Evolutionary conservation across 2,329 filamentous ascomycete species (phyloP).

Genomic region (Botrytis fragariae): DNA sequence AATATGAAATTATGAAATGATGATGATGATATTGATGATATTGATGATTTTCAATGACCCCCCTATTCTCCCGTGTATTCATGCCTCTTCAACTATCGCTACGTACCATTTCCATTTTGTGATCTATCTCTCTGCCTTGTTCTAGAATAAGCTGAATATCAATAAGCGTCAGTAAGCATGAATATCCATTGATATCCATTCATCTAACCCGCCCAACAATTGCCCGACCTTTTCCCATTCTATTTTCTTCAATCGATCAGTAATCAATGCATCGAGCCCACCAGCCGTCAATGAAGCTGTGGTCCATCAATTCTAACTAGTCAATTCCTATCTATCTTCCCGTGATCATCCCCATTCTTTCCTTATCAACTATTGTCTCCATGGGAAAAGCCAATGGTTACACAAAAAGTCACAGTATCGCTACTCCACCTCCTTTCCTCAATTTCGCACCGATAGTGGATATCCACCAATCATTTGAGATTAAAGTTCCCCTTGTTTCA

Average conservation of each 20-base stretch:
- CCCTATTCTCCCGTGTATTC: background rate
- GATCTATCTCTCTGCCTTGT: background rate
- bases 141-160: background rate
- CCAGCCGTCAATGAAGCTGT: background rate
- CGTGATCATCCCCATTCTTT: conserved; percentile 1
- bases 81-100: too few species aligned
- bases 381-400: background rate
- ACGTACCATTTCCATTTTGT: background rate
- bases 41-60: conserved; percentile 3
- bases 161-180: background rate
- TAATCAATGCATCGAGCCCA: background rate
- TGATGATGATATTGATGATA: background rate
- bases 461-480: background rate
- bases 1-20: background rate
- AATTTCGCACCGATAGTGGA: background rate
- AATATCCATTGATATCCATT: background rate
- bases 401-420: background rate
- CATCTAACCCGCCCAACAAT: background rate
- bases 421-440: background rate
- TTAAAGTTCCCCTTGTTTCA: background rate
- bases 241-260: background rate
- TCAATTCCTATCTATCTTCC: background rate
- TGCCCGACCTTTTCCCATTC: background rate
- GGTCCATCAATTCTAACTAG: background rate
- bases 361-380: background rate